Conservation (phyloP, 176 grass and related monocot species). For the Neostapfia colusana region DNA sequence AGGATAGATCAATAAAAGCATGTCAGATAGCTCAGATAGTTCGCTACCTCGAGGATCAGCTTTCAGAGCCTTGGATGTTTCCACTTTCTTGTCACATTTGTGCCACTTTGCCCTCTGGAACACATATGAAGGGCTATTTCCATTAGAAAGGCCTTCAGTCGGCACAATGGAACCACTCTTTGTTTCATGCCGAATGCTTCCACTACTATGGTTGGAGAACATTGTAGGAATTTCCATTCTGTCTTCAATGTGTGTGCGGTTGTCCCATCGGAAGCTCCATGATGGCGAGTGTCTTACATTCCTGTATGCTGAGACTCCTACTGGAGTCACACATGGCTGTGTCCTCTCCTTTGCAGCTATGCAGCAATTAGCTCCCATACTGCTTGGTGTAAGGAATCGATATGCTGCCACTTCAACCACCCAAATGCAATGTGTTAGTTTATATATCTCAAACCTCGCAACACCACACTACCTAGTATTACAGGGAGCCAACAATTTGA, state of each 20-base stretch:
- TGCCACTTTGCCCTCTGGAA: constrained; percentile 48
- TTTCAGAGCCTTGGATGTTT: constrained; percentile 39
- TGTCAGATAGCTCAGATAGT: neutral
- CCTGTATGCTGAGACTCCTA: constrained; percentile 68
- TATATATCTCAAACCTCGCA: neutral
- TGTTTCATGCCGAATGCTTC: constrained; percentile 51
- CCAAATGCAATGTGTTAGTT: constrained; percentile 6
- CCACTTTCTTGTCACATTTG: constrained; percentile 50
- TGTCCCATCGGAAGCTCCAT: constrained; percentile 90
- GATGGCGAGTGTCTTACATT: constrained; percentile 78
- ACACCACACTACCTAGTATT: neutral
- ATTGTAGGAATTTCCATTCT: constrained; percentile 58
- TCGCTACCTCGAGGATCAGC: constrained; percentile 44
- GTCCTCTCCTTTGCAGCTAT: constrained; percentile 69
- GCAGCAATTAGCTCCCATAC: constrained; percentile 94
- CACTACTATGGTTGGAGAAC: constrained; percentile 58
- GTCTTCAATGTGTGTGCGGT: constrained; percentile 88
- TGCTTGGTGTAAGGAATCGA: constrained; percentile 29
- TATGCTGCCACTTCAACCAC: constrained; percentile 29
- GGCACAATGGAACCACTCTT: constrained; percentile 57
- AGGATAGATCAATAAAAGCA: neutral
- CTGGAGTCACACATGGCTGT: constrained; percentile 46
- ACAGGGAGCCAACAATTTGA: constrained; percentile 9
- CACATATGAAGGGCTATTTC: constrained; percentile 49
- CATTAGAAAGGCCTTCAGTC: constrained; percentile 53